Evolutionary conservation across 495 filamentous ascomycete genomes (phyloP).

Genomic region (Viridothelium virens): DNA sequence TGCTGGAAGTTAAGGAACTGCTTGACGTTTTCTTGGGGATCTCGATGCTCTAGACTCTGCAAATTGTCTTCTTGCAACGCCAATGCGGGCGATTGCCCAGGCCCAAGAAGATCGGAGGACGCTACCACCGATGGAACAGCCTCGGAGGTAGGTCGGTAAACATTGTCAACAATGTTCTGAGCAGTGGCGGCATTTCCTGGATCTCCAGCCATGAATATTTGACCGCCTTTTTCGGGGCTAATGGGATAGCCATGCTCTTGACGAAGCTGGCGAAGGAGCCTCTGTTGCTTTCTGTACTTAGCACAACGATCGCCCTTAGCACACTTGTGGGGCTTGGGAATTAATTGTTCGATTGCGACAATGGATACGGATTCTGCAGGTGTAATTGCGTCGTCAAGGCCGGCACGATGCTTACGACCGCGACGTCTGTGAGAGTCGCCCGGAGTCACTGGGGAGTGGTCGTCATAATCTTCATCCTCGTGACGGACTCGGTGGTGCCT

Average conservation of each 20-base stretch:
- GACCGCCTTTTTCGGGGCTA: slow-evolving; percentile 45
- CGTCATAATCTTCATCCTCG: slow-evolving; percentile 25
- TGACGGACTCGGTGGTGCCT: slow-evolving; percentile 7
- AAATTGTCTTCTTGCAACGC: slow-evolving; percentile 65
- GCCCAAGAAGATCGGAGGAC: slow-evolving; percentile 81
- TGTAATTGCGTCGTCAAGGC: slow-evolving; percentile 53
- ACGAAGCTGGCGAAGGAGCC: slow-evolving; percentile 57
- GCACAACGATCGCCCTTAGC: slow-evolving; percentile 83
- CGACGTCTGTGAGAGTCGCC: slow-evolving; percentile 40
- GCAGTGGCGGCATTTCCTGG: slow-evolving; percentile 63
- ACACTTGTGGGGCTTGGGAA: slow-evolving; percentile 79
- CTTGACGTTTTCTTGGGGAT: slow-evolving; percentile 85
- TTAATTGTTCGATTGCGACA: slow-evolving; percentile 79
- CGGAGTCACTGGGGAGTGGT: slow-evolving; percentile 32
- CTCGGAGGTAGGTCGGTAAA: slow-evolving; percentile 50
- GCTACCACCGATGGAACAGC: slow-evolving; percentile 73
- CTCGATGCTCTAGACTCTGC: slow-evolving; percentile 54
- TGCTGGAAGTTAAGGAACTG: slow-evolving; percentile 80
- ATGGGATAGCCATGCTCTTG: slow-evolving; percentile 57
- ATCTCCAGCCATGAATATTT: slow-evolving; percentile 60
- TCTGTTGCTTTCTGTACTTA: slow-evolving; percentile 69
- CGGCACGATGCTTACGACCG: slow-evolving; percentile 41
- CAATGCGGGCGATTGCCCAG: slow-evolving; percentile 51
- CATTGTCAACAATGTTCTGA: slow-evolving; percentile 40
- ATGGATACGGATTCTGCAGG: slow-evolving; percentile 82